Conservation (phyloP, 1,284 basidiomycete genomes). For the Malassezia vespertilionis region DNA sequence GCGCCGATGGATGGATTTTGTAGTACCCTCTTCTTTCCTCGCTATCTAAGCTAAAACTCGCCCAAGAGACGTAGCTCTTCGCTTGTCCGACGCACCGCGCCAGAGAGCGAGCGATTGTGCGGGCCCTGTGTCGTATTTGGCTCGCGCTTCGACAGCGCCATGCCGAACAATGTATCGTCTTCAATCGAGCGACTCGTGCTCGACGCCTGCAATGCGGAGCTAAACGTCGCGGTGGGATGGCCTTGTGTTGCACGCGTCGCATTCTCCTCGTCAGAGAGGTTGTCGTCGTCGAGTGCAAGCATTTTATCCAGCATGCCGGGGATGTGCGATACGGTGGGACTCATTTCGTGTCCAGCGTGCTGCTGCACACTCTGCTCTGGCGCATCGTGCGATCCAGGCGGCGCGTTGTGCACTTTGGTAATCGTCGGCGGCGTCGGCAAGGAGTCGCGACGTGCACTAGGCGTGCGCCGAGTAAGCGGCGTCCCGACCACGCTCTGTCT, state of each 20-base stretch:
- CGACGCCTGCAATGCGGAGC: constrained; percentile 1
- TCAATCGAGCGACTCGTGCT: constrained; percentile 24
- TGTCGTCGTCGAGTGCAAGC: constrained; percentile 4
- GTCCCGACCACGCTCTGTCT: constrained; percentile 25
- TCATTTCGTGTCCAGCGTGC: neutral
- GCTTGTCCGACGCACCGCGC: constrained; percentile 13
- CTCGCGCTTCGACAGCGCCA: constrained; percentile 10
- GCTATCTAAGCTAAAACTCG: no score
- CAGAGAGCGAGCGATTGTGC: constrained; percentile 1
- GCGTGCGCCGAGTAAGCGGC: constrained; percentile 23
- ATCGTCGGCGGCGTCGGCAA: constrained; percentile 42
- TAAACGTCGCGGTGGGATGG: neutral
- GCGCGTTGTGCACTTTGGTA: constrained; percentile 14
- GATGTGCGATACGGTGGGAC: neutral
- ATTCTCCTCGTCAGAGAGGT: constrained; percentile 4
- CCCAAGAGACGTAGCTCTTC: constrained; percentile 10
- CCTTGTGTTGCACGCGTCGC: neutral
- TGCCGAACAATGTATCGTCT: constrained; percentile 42
- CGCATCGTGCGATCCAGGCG: constrained; percentile 4
- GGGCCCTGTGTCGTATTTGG: neutral
- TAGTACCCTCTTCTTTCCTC: no score
- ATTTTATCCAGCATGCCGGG: neutral
- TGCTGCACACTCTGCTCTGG: constrained; percentile 27
- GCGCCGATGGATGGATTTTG: neutral
- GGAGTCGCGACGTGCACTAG: constrained; percentile 26